Evolutionary conservation across 2,329 filamentous ascomycete genomes (phyloP).

Genomic region (Sclerotinia minor): DNA sequence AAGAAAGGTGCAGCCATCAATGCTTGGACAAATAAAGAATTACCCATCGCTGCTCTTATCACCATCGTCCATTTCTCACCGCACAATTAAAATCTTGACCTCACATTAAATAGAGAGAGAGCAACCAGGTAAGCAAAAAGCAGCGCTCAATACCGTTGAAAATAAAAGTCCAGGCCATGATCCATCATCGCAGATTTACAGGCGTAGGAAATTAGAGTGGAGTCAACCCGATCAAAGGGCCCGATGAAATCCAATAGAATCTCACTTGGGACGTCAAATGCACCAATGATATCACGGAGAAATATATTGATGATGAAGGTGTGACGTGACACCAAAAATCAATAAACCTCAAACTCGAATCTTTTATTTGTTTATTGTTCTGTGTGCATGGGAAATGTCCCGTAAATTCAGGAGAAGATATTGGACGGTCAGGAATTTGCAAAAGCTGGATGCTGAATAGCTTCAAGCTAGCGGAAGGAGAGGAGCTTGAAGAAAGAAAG

Average conservation of each 20-base stretch:
- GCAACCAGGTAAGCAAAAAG: not conserved
- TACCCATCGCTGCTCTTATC: no score
- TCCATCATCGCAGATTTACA: not conserved
- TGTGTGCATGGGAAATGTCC: not conserved
- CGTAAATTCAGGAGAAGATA: not conserved
- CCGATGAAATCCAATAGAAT: not conserved
- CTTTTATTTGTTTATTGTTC: not conserved
- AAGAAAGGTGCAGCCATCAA: not conserved
- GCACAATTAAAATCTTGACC: not conserved
- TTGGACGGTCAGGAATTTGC: not conserved
- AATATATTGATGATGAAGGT: slow-evolving; percentile 5
- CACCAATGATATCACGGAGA: not conserved
- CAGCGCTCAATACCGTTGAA: not conserved
- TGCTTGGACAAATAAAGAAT: no score
- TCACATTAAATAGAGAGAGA: accelerated
- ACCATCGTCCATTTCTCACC: not conserved
- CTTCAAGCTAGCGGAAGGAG: not conserved
- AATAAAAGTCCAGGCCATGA: not conserved
- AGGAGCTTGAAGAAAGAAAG: slow-evolving; percentile 10
- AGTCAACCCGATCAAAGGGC: not conserved
- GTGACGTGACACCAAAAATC: not conserved
- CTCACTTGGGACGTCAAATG: accelerated
- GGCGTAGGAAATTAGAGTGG: slow-evolving; percentile 8
- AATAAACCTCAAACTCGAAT: slow-evolving; percentile 18
- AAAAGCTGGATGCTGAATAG: not conserved